Evolutionary conservation across 148 eudicot species (phyloP), one percentile per base, ranked within the genome.

Genomic region (Amaranthus hypochondriacus): DNA sequence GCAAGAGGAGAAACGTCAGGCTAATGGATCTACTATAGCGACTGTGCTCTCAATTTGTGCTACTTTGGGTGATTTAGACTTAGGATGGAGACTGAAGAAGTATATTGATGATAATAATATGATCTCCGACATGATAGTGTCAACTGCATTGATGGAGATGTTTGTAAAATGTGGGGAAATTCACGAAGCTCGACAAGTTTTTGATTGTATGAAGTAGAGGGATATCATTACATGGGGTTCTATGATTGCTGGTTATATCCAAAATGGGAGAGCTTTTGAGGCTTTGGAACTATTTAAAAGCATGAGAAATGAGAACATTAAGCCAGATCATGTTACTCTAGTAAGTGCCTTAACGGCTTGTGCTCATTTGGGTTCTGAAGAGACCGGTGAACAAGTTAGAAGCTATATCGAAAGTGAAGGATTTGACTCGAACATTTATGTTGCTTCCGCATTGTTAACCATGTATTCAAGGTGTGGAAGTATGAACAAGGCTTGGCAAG

Each of bases 91-190:
- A 62, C 78, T 86, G 44, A 83, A 78, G 76, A 76, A 70, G 51
- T 80, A 81, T 21, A 73, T 88, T 48, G 83, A 86, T 12, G 85
- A 86, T 56, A 80, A 88, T 52, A 76, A 66, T 5, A 72, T 83
- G 84, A 54, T 71, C 47, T 52, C 76, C 18, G 75, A 86, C 75
- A 83, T 86, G 85, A 84, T 81, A 73, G 84, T 88, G 61, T 81
- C 87, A 2, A 88, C 92, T 74, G 88, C 89, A 52, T 56, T 88
- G 68, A 63, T 88, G 75, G 92, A 86, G 67, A 86, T 88, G 92
- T 79, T 84, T 74, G 84, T 85, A 48, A 88, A 89, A 80, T 89
- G 89, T 70, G 92, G 89, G 61, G 87, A 70, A 13, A 81, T 84
- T 13, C 69, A 80, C 63, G 88, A 86, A 66, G 92, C 89, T 11